phyloP scores from a whole-genome alignment of 2,329 filamentous ascomycete genomes.

The Fragosphaeria purpurea region DNA sequence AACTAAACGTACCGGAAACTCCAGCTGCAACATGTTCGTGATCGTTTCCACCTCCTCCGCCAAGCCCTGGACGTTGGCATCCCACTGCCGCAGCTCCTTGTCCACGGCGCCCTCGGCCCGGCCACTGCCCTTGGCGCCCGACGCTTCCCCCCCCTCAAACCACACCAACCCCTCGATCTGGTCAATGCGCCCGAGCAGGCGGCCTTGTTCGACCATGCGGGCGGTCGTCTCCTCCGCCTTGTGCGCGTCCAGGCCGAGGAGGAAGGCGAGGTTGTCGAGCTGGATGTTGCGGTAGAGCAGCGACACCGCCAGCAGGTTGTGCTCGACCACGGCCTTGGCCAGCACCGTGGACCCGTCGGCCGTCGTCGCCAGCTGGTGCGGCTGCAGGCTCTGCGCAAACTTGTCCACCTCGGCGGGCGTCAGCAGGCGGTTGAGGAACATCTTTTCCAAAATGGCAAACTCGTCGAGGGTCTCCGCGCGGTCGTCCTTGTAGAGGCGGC shows the following conservation, averaged over 20 bases:
- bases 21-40: slow-evolving; percentile 67
- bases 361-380: slow-evolving; percentile 84
- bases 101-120: slow-evolving; percentile 53
- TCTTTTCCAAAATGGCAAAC: slow-evolving; percentile 88
- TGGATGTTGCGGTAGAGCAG: slow-evolving; percentile 68
- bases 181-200: slow-evolving; percentile 80
- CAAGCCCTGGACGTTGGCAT: slow-evolving; percentile 74
- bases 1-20: slow-evolving; percentile 53
- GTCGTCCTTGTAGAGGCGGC: slow-evolving; percentile 87
- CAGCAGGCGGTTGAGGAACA: slow-evolving; percentile 85
- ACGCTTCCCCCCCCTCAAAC: slow-evolving; percentile 68
- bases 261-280: slow-evolving; percentile 62
- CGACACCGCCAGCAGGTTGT: slow-evolving; percentile 84
- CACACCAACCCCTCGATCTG: slow-evolving; percentile 83
- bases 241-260: slow-evolving; percentile 69
- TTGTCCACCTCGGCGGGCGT: slow-evolving; percentile 72
- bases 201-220: slow-evolving; percentile 90
- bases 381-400: slow-evolving; percentile 69
- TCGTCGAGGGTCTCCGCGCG: slow-evolving; percentile 65
- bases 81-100: slow-evolving; percentile 74
- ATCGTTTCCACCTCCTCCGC: slow-evolving; percentile 76
- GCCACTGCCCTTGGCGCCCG: slow-evolving; percentile 57
- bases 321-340: slow-evolving; percentile 86
- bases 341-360: slow-evolving; percentile 88
- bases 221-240: slow-evolving; percentile 87